These are phyloP conservation scores for Podila clonocystis DNA, from an alignment of 192 early-diverging fungal genomes.

Conservation along the genomic window DNA sequence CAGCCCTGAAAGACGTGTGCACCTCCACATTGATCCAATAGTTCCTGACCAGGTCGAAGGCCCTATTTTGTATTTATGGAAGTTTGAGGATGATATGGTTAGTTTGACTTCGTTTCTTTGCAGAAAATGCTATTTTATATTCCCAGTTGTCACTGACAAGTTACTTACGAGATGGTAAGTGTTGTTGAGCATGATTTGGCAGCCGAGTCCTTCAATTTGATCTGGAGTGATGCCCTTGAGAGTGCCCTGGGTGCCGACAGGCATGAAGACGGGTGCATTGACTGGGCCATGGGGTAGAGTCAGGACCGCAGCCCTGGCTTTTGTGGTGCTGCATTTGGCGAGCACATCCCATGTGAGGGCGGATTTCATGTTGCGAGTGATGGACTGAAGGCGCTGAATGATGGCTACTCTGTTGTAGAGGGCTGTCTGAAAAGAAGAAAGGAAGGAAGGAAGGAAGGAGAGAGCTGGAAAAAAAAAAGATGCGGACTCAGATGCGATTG, in stretches of 20 bases:
- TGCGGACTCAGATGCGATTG: too few species aligned
- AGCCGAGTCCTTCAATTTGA: slow-evolving; percentile 78
- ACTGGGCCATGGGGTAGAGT: slow-evolving; percentile 85
- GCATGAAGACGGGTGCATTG: slow-evolving; percentile 89
- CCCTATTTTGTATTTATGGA: slow-evolving; percentile 43
- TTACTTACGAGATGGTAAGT: slow-evolving; percentile 81
- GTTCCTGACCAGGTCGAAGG: slow-evolving; percentile 75
- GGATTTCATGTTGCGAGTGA: slow-evolving; percentile 60
- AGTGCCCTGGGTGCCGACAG: slow-evolving; percentile 86
- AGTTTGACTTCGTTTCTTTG: not conserved
- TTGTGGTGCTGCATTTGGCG: slow-evolving; percentile 84
- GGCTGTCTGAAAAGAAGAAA: not conserved
- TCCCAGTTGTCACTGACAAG: not conserved
- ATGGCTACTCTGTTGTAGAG: slow-evolving; percentile 3
- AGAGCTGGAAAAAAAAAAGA: not conserved
- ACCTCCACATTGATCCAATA: slow-evolving; percentile 78
- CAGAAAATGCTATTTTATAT: not conserved
- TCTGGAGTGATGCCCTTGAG: slow-evolving; percentile 84
- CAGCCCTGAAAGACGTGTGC: slow-evolving; percentile 85
- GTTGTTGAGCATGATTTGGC: slow-evolving; percentile 89
- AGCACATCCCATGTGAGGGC: slow-evolving; percentile 79
- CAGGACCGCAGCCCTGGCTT: slow-evolving; percentile 79
- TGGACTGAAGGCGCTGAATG: slow-evolving; percentile 45
- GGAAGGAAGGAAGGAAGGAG: not conserved
- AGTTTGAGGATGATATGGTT: not conserved